Base-by-base conservation (phyloP, 106 monocot species). In the Alisma plantagoaquatica region DNA sequence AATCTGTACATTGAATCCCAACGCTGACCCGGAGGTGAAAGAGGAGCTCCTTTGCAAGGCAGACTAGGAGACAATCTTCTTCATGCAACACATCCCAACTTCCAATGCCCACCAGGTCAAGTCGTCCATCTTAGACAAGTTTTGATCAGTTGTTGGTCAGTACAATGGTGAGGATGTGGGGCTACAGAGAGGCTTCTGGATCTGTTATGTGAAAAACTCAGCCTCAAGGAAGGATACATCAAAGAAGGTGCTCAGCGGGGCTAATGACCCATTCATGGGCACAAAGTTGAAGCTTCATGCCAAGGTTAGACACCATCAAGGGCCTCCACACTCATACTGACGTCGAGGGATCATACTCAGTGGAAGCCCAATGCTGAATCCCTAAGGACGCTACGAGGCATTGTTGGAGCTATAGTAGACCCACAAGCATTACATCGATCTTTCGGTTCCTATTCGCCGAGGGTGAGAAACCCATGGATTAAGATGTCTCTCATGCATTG, bases 21-120 rank as follows among this genome's bases (percentile, higher is more conserved):
- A n/a, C n/a, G n/a, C n/a, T n/a, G n/a, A n/a, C n/a, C n/a, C n/a
- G 5, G 35, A 74, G 14, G 54, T 47, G 10, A 68, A 38, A 19
- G 68, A 45, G 2, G 42, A 50, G 18, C 42, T 43, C 4, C 23
- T 54, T 38, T 60, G 70, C 24, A 35, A 70, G n/a, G n/a, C 58
- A 29, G 84, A 85, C 54, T 85, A 79, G 84, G 84, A 85, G 54
- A 85, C 77, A 56, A 76, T 66, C 62, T 78, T 83, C 63, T 73
- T 63, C 64, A 23, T 83, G 20, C 77, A 68, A 33, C 83, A 83
- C 27, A 69, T 66, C 53, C 84, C 84, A 5, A 38, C 27, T 18
- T 73, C 76, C 49, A 80, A 73, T 60, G 29, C 74, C 24, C 49
- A 41, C 14, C 51, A 85, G 18, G 60, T 76, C 44, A n/a, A n/a